Percentiles rank a stretch among this genome's conserved stretches.
Conservation (phyloP, 2,329 filamentous ascomycete species). For the Botrytis squamosa region DNA sequence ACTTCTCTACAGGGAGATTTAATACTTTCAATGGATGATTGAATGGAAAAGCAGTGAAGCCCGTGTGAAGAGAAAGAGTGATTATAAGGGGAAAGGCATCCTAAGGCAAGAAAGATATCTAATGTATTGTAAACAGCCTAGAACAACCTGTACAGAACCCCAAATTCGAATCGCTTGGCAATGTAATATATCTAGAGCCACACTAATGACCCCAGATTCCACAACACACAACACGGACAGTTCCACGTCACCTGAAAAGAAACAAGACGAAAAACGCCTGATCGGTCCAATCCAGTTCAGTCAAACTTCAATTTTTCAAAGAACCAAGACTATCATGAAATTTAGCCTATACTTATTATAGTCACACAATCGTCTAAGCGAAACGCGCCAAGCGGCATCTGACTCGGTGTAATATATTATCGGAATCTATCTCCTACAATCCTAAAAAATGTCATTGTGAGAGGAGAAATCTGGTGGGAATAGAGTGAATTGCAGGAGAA, state of each 20-base stretch:
- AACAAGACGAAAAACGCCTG: neutral
- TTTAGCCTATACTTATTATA: neutral
- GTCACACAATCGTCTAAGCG: neutral
- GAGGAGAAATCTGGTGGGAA: neutral
- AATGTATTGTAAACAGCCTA: neutral
- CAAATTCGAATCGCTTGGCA: neutral
- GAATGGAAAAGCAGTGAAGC: neutral
- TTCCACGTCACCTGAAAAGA: neutral
- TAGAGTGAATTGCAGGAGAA: neutral
- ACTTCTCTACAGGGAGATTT: neutral
- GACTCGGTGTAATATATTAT: neutral
- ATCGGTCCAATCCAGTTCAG: neutral
- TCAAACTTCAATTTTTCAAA: neutral
- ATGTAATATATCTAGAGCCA: neutral
- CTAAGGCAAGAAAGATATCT: neutral
- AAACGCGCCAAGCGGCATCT: constrained; percentile 4
- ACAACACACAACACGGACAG: neutral
- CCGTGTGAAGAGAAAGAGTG: neutral
- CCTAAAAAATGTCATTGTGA: neutral
- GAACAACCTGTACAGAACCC: no score
- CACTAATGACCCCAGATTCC: neutral
- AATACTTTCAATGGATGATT: neutral
- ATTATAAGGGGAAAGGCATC: neutral
- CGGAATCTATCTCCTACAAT: neutral
- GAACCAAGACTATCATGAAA: neutral